A percentile compares a stretch with the other conserved stretches of the same genome.
These are phyloP conservation scores for Bauhinia variegata DNA, from an alignment of 306 rosid genomes.

Conservation along the genomic window DNA sequence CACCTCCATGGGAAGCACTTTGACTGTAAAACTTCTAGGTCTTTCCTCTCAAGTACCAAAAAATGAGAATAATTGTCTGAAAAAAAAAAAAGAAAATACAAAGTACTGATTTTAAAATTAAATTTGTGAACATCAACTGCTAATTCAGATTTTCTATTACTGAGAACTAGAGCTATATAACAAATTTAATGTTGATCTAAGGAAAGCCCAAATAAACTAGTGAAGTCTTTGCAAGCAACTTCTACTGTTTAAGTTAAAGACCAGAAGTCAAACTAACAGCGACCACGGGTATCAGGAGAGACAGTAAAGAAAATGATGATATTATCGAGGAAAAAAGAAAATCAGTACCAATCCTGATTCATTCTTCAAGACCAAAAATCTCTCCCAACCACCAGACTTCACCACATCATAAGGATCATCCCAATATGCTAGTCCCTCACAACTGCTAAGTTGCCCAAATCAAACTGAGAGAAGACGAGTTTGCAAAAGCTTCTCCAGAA, in stretches of 20 bases:
- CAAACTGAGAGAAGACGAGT: constrained; percentile 85
- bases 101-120: too few relatives aligned
- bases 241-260: background rate
- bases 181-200: too few relatives aligned
- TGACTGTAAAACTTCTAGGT: too few relatives aligned
- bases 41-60: too few relatives aligned
- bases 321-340: constrained; percentile 28
- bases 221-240: too few relatives aligned
- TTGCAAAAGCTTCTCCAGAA: constrained; percentile 79
- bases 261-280: constrained; percentile 12
- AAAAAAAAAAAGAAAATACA: too few relatives aligned
- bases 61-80: too few relatives aligned
- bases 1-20: too few relatives aligned
- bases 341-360: constrained; percentile 80
- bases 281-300: background rate
- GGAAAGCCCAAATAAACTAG: too few relatives aligned
- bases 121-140: too few relatives aligned
- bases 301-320: constrained; percentile 29
- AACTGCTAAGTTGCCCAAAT: constrained; percentile 79
- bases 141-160: too few relatives aligned
- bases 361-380: constrained; percentile 79
- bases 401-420: constrained; percentile 50
- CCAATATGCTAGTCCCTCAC: constrained; percentile 83
- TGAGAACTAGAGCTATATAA: too few relatives aligned
- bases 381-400: constrained; percentile 71